Base-by-base conservation (phyloP, 306 rosid species). In the Fagus sylvatica region DNA sequence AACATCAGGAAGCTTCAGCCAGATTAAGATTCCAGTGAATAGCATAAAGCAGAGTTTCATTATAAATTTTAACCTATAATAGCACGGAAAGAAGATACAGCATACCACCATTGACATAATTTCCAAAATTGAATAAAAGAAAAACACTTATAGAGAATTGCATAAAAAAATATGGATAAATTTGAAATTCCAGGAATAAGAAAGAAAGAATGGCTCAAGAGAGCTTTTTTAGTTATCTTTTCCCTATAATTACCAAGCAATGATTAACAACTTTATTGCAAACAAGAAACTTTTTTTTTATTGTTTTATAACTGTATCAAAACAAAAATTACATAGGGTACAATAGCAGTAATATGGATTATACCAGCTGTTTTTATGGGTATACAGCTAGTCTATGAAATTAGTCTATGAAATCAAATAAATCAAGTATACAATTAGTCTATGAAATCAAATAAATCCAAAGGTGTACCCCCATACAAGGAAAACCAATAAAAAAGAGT, bases 101-200 rank as follows among this genome's bases (percentile, higher is more conserved):
- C 41, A 62, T 33, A 62, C 16, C 43, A 34, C 69, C 43, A 62
- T 62, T 62, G 42, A 62, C 64, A 57, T 62, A 62, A 62, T 16
- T 34, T 3, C 69, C 41, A 62, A 62, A 15, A 32, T 17, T 33
- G 17, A 9, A 15, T 12, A 4, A 9, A 59, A 59, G 11, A 12
- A 33, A 34, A 32, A 61, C 4, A 33, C 3, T 13, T 16, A 3
- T 41, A 61, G 10, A 32, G 68, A 61, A 61, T 6, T 13, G 6
- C 68, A 34, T 13, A 62, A 32, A 62, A 62, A 1, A 62, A 16
- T 22, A 34, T 33, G 69, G 33, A 57, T 11, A 2, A 46, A 10
- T 46, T 46, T 46, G 51, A 46, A 46, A 46, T 46, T 46, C 51
- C 1, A 57, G 64, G 64, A 57, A 28, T 10, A 57, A 57, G 32